These are phyloP conservation scores for Cladosporium sp. DNA, from an alignment of 2,329 filamentous ascomycete genomes.

Conservation along the genomic window DNA sequence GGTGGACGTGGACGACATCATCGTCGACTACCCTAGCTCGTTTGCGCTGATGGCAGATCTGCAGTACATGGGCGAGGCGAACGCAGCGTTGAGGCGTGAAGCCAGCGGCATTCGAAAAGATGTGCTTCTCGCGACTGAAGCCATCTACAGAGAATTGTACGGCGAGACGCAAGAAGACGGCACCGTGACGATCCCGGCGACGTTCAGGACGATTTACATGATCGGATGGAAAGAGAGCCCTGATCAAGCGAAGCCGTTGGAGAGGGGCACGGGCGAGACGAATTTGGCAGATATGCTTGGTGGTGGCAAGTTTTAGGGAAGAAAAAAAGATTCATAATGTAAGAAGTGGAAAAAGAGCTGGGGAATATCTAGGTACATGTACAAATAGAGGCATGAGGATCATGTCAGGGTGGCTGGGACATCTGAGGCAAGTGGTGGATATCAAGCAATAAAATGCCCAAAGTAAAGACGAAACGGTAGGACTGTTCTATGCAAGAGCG, in stretches of 20 bases:
- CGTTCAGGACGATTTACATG: conserved; percentile 95
- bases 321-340: background rate
- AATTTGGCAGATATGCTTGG: conserved; percentile 81
- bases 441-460: too few relatives aligned
- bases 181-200: conserved; percentile 65
- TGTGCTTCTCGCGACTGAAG: conserved; percentile 79
- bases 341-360: background rate
- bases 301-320: conserved; percentile 26
- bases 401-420: background rate
- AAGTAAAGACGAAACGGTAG: too few relatives aligned
- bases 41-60: conserved; percentile 92
- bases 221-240: conserved; percentile 93
- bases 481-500: too few relatives aligned
- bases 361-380: background rate
- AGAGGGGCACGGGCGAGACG: conserved; percentile 78
- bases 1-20: conserved; percentile 94
- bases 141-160: conserved; percentile 83
- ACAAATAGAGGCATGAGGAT: background rate
- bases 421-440: too few relatives aligned
- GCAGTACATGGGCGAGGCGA: conserved; percentile 93
- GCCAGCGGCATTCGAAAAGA: conserved; percentile 72
- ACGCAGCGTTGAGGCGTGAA: conserved; percentile 81
- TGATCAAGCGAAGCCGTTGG: conserved; percentile 72
- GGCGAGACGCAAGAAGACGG: conserved; percentile 67
- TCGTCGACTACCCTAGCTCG: conserved; percentile 86